Evolutionary conservation across 2,329 filamentous ascomycete species (phyloP).

Genomic region (Kalaharituber pfeilii): DNA sequence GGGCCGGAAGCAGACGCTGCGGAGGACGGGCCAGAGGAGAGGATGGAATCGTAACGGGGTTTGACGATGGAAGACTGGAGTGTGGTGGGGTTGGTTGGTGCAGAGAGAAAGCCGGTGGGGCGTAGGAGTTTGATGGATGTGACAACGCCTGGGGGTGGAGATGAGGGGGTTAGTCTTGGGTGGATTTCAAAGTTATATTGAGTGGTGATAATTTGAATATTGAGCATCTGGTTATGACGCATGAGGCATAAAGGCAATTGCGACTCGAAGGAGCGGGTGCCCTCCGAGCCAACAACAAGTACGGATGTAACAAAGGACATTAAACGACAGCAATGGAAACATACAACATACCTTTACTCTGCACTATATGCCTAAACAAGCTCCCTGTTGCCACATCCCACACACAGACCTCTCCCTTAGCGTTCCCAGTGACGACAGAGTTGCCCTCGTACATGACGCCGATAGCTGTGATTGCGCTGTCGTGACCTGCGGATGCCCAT

Average conservation of each 20-base stretch:
- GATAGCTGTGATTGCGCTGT: conserved; percentile 16
- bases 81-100: not conserved
- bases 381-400: conserved; percentile 23
- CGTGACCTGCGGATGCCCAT: conserved; percentile 18
- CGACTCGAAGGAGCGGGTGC: not conserved
- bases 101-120: conserved; percentile 16
- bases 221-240: too few relatives aligned
- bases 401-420: conserved; percentile 19
- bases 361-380: conserved; percentile 17
- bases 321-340: too few relatives aligned
- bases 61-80: conserved; percentile 13
- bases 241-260: too few relatives aligned
- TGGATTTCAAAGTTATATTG: too few relatives aligned
- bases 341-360: conserved; percentile 18
- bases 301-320: too few relatives aligned
- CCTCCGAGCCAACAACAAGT: too few relatives aligned
- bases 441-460: conserved; percentile 21
- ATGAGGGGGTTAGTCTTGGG: too few relatives aligned
- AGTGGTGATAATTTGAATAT: too few relatives aligned
- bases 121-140: conserved; percentile 19
- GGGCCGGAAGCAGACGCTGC: too few relatives aligned
- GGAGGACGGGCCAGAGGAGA: conserved; percentile 14
- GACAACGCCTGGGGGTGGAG: too few relatives aligned
- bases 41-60: conserved; percentile 21
- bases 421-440: conserved; percentile 19